Percentiles rank a stretch among this genome's conserved stretches.
Conservation (phyloP, 331 rosid genomes). For the Dryas integrifolia region DNA sequence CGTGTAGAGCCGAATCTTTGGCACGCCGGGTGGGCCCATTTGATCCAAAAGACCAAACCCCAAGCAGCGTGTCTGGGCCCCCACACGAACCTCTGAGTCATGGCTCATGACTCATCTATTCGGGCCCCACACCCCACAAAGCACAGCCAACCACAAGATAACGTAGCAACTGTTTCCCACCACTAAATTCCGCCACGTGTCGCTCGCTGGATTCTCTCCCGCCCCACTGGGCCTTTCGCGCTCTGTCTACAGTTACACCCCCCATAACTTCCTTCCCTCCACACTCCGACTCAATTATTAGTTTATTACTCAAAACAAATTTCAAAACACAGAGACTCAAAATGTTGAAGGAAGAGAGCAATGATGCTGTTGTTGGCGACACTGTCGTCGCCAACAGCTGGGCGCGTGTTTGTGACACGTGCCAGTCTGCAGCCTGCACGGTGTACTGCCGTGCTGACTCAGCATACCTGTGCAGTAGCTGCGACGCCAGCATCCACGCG, state of each 20-base stretch:
- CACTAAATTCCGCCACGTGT: slow-evolving; percentile 60
- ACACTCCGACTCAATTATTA: slow-evolving; percentile 15
- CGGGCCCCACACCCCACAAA: slow-evolving; percentile 26
- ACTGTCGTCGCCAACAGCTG: slow-evolving; percentile 14
- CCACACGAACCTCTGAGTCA: slow-evolving; percentile 18
- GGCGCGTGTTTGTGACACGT: slow-evolving; percentile 66
- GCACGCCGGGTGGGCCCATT: not conserved
- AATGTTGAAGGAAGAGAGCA: slow-evolving; percentile 47
- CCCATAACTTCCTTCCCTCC: not conserved
- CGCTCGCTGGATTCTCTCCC: slow-evolving; percentile 40
- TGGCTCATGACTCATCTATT: not conserved
- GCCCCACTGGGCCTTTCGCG: not conserved
- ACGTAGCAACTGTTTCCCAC: slow-evolving; percentile 35
- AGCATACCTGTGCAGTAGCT: slow-evolving; percentile 51
- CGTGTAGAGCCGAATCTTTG: slow-evolving; percentile 12
- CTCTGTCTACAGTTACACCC: slow-evolving; percentile 7
- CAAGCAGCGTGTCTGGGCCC: slow-evolving; percentile 13
- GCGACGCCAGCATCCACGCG: slow-evolving; percentile 61
- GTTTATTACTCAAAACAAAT: not conserved
- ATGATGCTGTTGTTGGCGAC: not conserved
- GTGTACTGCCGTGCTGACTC: slow-evolving; percentile 66
- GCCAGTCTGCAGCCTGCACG: slow-evolving; percentile 53
- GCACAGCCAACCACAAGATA: slow-evolving; percentile 58
- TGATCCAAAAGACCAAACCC: slow-evolving; percentile 3
- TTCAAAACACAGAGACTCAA: not conserved